Evolutionary conservation across 2,329 filamentous ascomycete species (phyloP).

Genomic region (Pestalotiopsis sp.): DNA sequence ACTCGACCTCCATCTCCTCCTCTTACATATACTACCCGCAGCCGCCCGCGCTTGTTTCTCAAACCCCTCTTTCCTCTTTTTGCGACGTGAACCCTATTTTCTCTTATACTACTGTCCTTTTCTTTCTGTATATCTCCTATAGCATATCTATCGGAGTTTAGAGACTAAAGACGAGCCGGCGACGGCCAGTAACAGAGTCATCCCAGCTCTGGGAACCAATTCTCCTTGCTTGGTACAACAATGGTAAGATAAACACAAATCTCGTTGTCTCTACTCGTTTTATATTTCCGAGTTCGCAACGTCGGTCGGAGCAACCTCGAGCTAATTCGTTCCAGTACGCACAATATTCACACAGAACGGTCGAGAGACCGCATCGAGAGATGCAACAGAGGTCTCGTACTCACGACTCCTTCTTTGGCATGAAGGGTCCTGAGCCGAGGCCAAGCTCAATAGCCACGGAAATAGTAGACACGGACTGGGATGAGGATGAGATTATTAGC

Average conservation of each 20-base stretch:
- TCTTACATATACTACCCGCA: constrained; percentile 35
- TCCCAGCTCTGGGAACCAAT: neutral
- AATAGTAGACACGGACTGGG: constrained; percentile 76
- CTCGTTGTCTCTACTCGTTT: no score
- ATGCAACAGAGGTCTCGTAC: constrained; percentile 54
- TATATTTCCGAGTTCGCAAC: neutral
- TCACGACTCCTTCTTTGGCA: constrained; percentile 64
- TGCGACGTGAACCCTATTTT: constrained; percentile 31
- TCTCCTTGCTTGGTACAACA: constrained; percentile 19
- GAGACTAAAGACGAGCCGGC: constrained; percentile 30
- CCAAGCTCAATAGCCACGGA: constrained; percentile 75
- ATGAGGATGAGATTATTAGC: constrained; percentile 64
- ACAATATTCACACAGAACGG: constrained; percentile 23
- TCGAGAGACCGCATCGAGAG: constrained; percentile 44
- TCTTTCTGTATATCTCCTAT: constrained; percentile 31
- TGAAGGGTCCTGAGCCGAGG: constrained; percentile 56
- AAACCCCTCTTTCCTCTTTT: constrained; percentile 30
- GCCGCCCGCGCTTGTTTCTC: constrained; percentile 27
- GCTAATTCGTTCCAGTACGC: constrained; percentile 25
- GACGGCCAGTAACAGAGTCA: constrained; percentile 31
- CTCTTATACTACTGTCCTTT: constrained; percentile 28
- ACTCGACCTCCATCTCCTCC: constrained; percentile 17
- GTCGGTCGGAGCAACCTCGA: neutral
- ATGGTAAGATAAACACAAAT: neutral
- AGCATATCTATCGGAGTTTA: constrained; percentile 25